phyloP scores from a whole-genome alignment of 139 green algal genomes.

The Chlorella vulgaris region DNA sequence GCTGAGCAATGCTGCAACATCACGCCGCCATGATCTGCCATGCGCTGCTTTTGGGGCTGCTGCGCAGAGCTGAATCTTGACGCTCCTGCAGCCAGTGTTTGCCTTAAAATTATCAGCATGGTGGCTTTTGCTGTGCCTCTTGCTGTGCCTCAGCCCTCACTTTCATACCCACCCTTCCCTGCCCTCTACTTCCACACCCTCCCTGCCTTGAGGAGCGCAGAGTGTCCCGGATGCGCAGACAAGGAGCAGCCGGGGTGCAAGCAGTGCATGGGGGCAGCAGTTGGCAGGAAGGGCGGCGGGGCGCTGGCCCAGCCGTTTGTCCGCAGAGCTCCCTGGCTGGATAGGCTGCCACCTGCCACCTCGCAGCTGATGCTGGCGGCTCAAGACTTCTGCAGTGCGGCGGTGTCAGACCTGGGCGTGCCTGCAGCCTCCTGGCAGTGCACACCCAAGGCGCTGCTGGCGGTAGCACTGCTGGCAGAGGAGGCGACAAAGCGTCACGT shows the following conservation, averaged over 20 bases:
- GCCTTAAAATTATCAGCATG: no score
- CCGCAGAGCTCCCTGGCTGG: slow-evolving; percentile 17
- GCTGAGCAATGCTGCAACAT: no score
- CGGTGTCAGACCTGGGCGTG: slow-evolving; percentile 12
- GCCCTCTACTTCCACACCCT: not conserved
- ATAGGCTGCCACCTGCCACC: slow-evolving; percentile 22
- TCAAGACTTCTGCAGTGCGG: slow-evolving; percentile 19
- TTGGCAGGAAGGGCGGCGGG: not conserved
- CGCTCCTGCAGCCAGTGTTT: no score
- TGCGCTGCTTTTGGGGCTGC: no score
- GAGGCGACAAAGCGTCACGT: slow-evolving; percentile 15
- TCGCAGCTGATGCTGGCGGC: slow-evolving; percentile 22
- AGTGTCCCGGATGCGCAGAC: slow-evolving; percentile 23
- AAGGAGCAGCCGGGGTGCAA: slow-evolving; percentile 23
- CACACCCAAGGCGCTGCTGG: slow-evolving; percentile 32
- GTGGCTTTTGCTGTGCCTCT: no score
- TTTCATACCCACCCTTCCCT: not conserved
- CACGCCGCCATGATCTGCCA: not conserved
- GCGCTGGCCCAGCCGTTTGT: not conserved
- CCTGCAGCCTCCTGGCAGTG: slow-evolving; percentile 15
- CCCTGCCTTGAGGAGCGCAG: no score
- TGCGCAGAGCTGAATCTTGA: no score
- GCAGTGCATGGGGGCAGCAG: not conserved
- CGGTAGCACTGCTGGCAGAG: slow-evolving; percentile 33
- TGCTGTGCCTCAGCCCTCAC: not conserved